phyloP scores from a whole-genome alignment of 345 rosid genomes.

The Heritiera littoralis region DNA sequence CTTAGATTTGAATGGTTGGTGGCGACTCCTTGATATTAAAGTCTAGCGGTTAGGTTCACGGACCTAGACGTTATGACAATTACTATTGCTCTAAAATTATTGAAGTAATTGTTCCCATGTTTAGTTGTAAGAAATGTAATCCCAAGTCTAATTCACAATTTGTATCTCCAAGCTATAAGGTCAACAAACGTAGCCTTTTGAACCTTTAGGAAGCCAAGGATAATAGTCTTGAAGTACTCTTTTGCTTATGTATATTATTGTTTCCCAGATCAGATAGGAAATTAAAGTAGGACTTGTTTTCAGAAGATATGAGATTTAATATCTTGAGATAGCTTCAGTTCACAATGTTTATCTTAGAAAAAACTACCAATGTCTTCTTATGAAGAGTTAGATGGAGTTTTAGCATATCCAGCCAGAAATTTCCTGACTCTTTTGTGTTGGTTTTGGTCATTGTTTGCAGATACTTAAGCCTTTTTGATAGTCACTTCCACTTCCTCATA shows the following conservation, averaged over 20 bases:
- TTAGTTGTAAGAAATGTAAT: no score
- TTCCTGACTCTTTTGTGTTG: not conserved
- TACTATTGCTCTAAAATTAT: no score
- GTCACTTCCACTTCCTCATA: not conserved
- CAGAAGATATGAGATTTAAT: not conserved
- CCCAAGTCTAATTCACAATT: no score
- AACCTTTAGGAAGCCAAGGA: not conserved
- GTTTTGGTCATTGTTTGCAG: not conserved
- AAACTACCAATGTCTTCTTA: not conserved
- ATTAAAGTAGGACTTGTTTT: not conserved
- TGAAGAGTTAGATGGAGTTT: conserved; percentile 6
- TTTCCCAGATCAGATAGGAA: not conserved
- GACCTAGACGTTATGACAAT: no score
- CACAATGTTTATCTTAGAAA: not conserved
- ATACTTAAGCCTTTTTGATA: not conserved
- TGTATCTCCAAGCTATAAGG: not conserved
- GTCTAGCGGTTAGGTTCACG: no score
- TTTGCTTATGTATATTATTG: not conserved
- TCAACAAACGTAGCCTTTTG: not conserved
- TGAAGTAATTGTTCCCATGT: no score
- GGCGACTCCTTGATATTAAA: no score
- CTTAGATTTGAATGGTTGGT: no score
- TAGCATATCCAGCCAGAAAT: not conserved
- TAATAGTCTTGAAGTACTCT: not conserved
- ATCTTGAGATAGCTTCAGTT: not conserved